These are phyloP conservation scores for Kwoniella bestiolae DNA, from an alignment of 768 basidiomycete species.

Conservation along the genomic window DNA sequence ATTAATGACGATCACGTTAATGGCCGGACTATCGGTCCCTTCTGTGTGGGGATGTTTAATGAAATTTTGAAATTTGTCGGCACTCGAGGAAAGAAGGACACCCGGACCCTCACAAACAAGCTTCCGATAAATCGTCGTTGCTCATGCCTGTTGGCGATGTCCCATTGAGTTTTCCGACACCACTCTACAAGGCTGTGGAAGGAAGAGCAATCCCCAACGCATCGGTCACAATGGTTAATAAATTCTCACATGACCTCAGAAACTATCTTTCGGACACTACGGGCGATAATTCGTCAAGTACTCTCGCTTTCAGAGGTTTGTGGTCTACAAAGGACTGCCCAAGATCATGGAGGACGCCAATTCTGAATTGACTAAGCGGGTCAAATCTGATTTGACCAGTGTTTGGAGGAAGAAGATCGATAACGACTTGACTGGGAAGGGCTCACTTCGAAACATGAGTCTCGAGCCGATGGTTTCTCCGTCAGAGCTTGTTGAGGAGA, in stretches of 20 bases:
- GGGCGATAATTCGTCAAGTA: neutral
- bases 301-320: neutral
- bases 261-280: neutral
- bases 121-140: neutral
- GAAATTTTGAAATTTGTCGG: too few relatives aligned
- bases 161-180: neutral
- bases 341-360: neutral
- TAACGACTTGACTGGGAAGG: neutral
- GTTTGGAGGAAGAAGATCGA: neutral
- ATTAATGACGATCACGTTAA: too few relatives aligned
- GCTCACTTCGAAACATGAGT: neutral
- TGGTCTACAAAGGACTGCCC: neutral
- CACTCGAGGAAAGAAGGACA: too few relatives aligned
- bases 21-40: too few relatives aligned
- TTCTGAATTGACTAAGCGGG: neutral
- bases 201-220: neutral
- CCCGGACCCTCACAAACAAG: too few relatives aligned
- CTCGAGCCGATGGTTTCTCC: too few relatives aligned
- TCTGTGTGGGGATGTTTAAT: too few relatives aligned
- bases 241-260: neutral
- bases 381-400: neutral
- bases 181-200: neutral
- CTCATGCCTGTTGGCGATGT: neutral
- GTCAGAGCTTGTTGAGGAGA: too few relatives aligned
- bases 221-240: neutral